Evolutionary conservation across 768 basidiomycete species (phyloP), one percentile per base, ranked within the genome.

Genomic region (Boletus rubroflammeus): DNA sequence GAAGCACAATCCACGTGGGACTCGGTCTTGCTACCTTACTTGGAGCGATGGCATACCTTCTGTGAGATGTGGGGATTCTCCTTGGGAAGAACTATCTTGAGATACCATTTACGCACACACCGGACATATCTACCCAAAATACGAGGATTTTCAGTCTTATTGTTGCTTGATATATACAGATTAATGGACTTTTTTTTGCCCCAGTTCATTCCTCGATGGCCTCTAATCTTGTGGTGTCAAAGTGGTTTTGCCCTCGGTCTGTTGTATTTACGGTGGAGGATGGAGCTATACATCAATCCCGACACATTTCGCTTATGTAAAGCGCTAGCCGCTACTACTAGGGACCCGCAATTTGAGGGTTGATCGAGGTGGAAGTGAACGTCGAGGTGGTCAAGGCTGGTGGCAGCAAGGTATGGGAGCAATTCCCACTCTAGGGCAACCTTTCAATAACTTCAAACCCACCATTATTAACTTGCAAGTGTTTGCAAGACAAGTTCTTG

Each of bases 1-100:
- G 51, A n/a, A 50, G 45, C 19, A 49, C 53, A 5, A 35, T 61
- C 32, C 59, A 68, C 9, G n/a, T 31, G 7, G 62, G 58, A 19
- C 36, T 68, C 19, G 44, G 46, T 40, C 19, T 62, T 23, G 14
- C 41, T 39, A 14, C 59, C n/a, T 34, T 62, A 0, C 15, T 61
- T 21, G 66, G 66, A 34, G 59, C 40, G 15, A n/a, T 62, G 21
- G 55, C 57, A 4, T 58, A 13, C 34, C 35, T 69, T 13, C 5
- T 59, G 15, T 68, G 50, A 61, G 26, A 39, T 23, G 28, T 44
- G 13, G 17, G 15, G 1, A 14, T 29, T 29, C 23, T 23, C 3
- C 17, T 3, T n/a, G 11, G 19, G 11, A 26, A n/a, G 29, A n/a
- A 25, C 13, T 42, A 26, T 43, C 8, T 8, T 49, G 5, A 28